Evolutionary conservation across 345 rosid genomes (phyloP).

Genomic region (Lagerstroemia speciosa): DNA sequence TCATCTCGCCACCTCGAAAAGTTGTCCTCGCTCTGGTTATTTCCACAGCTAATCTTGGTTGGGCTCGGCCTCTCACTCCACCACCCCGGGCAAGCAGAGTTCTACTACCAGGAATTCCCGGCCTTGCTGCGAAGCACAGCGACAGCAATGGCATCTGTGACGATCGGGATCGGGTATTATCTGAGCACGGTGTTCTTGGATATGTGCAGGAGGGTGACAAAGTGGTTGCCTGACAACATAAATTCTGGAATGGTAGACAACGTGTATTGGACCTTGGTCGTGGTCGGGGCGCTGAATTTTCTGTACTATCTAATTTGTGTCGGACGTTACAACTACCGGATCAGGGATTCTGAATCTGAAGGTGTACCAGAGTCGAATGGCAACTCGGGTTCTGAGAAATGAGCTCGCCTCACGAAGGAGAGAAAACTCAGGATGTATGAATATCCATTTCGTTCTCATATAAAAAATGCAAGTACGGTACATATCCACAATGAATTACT

Average conservation of each 20-base stretch:
- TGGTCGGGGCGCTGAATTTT: constrained; percentile 27
- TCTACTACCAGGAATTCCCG: constrained; percentile 44
- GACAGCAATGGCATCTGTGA: constrained; percentile 34
- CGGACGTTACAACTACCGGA: constrained; percentile 13
- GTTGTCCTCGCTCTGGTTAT: constrained; percentile 39
- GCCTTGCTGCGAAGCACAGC: constrained; percentile 29
- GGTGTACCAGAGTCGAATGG: background rate
- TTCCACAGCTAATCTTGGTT: constrained; percentile 29
- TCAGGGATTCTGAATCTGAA: no score
- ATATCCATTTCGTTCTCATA: no score
- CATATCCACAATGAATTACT: no score
- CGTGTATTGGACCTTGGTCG: constrained; percentile 34
- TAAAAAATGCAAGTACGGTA: no score
- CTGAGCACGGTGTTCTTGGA: constrained; percentile 29
- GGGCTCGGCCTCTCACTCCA: constrained; percentile 49
- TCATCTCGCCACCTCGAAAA: constrained; percentile 5
- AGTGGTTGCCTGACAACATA: constrained; percentile 43
- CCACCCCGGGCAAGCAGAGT: constrained; percentile 27
- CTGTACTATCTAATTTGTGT: constrained; percentile 36
- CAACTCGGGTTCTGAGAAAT: no score
- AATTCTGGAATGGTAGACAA: constrained; percentile 38
- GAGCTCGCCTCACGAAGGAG: no score
- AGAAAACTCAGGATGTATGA: no score
- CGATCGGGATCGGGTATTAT: constrained; percentile 29
- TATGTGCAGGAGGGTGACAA: constrained; percentile 23